phyloP scores from a whole-genome alignment of 2,329 filamentous ascomycete genomes.

The Claviceps citrina region DNA sequence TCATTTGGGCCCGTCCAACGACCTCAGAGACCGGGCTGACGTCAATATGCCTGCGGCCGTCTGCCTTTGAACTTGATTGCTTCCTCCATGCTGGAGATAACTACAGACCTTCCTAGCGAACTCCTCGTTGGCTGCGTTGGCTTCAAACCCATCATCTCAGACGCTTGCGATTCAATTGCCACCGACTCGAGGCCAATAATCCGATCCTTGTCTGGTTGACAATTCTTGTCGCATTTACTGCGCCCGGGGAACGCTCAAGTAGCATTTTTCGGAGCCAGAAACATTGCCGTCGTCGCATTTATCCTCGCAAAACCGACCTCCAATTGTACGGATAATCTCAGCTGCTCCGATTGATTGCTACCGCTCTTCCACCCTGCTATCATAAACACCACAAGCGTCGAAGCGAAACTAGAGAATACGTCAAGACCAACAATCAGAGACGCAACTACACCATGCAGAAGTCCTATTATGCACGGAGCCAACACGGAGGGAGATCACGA shows the following conservation, averaged over 20 bases:
- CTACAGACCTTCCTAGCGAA: background rate
- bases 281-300: background rate
- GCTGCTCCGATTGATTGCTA: background rate
- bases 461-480: slow-evolving; percentile 3
- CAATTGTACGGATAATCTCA: too few species aligned
- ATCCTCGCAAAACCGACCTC: too few species aligned
- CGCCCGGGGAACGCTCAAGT: background rate
- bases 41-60: slow-evolving; percentile 5
- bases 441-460: slow-evolving; percentile 4
- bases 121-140: background rate
- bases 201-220: background rate
- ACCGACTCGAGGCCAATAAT: background rate
- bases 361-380: background rate
- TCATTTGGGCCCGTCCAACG: background rate
- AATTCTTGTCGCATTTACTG: background rate
- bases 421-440: background rate
- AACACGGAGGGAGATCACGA: slow-evolving; percentile 4
- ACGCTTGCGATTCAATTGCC: background rate
- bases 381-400: background rate
- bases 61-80: background rate
- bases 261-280: background rate
- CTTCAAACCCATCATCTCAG: background rate
- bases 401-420: background rate
- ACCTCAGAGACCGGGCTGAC: background rate
- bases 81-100: slow-evolving; percentile 1